Percentiles rank a stretch among this genome's conserved stretches.
phyloP scores from a whole-genome alignment of 768 basidiomycete genomes.

The Kwoniella botswanensis region DNA sequence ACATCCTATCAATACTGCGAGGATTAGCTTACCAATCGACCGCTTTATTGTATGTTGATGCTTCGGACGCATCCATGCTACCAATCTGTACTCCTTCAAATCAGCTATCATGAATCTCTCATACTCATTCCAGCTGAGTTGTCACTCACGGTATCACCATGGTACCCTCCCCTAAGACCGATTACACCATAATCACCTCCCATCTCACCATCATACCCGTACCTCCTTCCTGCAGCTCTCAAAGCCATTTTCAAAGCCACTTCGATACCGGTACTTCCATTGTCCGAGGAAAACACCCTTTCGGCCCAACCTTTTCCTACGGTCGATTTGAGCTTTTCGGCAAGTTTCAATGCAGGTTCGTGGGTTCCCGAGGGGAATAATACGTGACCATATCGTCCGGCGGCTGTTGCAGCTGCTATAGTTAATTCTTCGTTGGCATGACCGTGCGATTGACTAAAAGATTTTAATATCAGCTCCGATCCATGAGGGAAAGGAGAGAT shows the following conservation, averaged over 20 bases:
- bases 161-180: constrained; percentile 90
- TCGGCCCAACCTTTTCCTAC: constrained; percentile 91
- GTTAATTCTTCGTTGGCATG: constrained; percentile 78
- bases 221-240: constrained; percentile 61
- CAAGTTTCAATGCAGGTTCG: constrained; percentile 79
- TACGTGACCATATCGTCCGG: constrained; percentile 94
- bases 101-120: neutral
- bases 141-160: constrained; percentile 76
- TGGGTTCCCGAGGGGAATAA: constrained; percentile 92
- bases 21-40: constrained; percentile 74
- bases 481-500: neutral
- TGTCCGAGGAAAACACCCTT: constrained; percentile 89
- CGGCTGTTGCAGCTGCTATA: constrained; percentile 83
- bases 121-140: neutral
- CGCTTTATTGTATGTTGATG: constrained; percentile 73
- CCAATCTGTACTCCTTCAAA: constrained; percentile 65
- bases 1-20: too few species aligned
- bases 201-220: constrained; percentile 53
- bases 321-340: constrained; percentile 72
- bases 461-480: neutral
- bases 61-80: constrained; percentile 91
- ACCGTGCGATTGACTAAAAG: constrained; percentile 71
- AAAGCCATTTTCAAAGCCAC: constrained; percentile 98
- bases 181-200: constrained; percentile 70
- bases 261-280: constrained; percentile 96